Percentiles rank a stretch among this genome's conserved stretches.
Evolutionary conservation across 2,329 filamentous ascomycete species (phyloP).

Genomic region (Penicillium freii): DNA sequence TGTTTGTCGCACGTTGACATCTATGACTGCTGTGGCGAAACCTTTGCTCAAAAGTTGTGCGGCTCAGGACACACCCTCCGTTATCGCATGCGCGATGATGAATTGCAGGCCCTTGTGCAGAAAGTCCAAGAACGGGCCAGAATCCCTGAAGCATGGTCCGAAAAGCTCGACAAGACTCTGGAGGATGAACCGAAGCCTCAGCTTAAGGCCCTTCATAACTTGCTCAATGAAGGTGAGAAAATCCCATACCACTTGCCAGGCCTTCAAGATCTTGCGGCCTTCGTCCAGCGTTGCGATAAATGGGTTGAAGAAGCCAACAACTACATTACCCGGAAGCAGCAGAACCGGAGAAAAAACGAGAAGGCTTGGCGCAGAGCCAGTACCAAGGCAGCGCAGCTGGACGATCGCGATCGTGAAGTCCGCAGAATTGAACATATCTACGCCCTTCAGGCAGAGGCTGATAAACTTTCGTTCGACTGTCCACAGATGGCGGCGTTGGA

Average conservation of each 20-base stretch:
- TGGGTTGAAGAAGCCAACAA: slow-evolving; percentile 97
- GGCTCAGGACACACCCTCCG: slow-evolving; percentile 71
- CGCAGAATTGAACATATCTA: slow-evolving; percentile 87
- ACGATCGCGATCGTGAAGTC: slow-evolving; percentile 78
- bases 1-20: slow-evolving; percentile 80
- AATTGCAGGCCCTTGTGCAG: slow-evolving; percentile 63
- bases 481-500: slow-evolving; percentile 82
- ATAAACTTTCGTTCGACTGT: slow-evolving; percentile 88
- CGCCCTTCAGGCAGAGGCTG: slow-evolving; percentile 77
- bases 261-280: slow-evolving; percentile 75
- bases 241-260: slow-evolving; percentile 88
- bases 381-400: slow-evolving; percentile 72
- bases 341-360: slow-evolving; percentile 93
- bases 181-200: slow-evolving; percentile 81
- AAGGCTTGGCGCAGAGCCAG: slow-evolving; percentile 75
- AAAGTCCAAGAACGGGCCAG: slow-evolving; percentile 84
- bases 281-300: slow-evolving; percentile 94
- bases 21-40: slow-evolving; percentile 73
- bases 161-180: slow-evolving; percentile 81
- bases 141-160: slow-evolving; percentile 82
- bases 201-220: slow-evolving; percentile 76
- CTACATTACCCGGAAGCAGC: slow-evolving; percentile 95
- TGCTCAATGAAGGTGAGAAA: slow-evolving; percentile 91
- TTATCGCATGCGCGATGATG: slow-evolving; percentile 73
- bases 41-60: slow-evolving; percentile 64